Percentiles rank a stretch among this genome's conserved stretches.
Evolutionary conservation across 441 rosid species (phyloP).

Genomic region (Mallotus japonicus): DNA sequence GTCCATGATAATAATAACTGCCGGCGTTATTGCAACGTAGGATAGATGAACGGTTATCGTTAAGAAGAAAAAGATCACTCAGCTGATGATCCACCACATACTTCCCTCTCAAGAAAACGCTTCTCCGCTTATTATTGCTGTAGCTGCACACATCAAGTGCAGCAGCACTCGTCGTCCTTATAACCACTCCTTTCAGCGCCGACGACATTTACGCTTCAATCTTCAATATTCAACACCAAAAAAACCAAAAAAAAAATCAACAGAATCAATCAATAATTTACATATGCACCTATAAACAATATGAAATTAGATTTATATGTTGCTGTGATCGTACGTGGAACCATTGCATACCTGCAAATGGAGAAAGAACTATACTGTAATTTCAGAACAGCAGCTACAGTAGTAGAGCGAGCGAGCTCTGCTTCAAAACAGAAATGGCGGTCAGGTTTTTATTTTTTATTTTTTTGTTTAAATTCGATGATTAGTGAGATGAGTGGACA

Average conservation of each 20-base stretch:
- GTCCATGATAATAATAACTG: no score
- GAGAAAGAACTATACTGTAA: no score
- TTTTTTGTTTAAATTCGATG: slow-evolving; percentile 15
- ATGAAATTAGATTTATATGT: no score
- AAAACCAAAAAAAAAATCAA: no score
- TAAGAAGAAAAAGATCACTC: slow-evolving; percentile 16
- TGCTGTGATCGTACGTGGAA: no score
- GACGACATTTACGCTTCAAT: slow-evolving; percentile 24
- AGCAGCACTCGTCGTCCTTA: slow-evolving; percentile 48
- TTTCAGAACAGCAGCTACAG: no score
- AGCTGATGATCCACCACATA: slow-evolving; percentile 18
- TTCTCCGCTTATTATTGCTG: slow-evolving; percentile 16
- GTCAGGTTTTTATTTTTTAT: slow-evolving; percentile 13
- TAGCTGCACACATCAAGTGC: slow-evolving; percentile 23
- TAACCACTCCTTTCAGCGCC: slow-evolving; percentile 39
- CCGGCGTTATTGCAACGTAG: no score
- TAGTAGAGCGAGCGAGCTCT: neutral
- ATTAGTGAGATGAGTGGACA: slow-evolving; percentile 54
- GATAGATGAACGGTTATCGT: slow-evolving; percentile 10
- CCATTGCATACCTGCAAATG: no score
- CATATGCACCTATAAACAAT: no score
- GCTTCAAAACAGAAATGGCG: slow-evolving; percentile 38
- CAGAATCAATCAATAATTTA: neutral
- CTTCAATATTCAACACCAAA: no score
- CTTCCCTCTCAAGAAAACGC: slow-evolving; percentile 16